These are phyloP conservation scores for Nyssa sinensis DNA, from an alignment of 148 eudicot genomes.

Conservation along the genomic window DNA sequence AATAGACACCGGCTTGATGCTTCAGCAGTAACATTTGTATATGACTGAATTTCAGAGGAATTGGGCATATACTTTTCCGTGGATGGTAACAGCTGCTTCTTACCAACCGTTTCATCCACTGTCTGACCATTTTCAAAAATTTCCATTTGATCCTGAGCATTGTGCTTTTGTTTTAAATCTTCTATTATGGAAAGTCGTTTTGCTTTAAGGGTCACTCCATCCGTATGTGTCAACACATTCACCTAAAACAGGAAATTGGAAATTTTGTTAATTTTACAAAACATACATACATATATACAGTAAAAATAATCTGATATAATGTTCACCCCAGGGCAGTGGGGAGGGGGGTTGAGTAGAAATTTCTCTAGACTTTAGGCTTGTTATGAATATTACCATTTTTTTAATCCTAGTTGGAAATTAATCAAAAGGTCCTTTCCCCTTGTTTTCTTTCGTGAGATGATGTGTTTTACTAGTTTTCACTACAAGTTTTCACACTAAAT, in stretches of 20 bases:
- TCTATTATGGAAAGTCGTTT: constrained; percentile 20
- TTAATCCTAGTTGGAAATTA: no score
- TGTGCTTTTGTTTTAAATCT: constrained; percentile 42
- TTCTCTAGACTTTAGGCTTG: no score
- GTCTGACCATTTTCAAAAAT: constrained; percentile 19
- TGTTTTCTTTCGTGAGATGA: no score
- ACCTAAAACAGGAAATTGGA: constrained; percentile 30
- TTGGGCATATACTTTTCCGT: not conserved
- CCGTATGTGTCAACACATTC: constrained; percentile 64
- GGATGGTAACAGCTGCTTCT: constrained; percentile 6
- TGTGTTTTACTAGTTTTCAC: no score
- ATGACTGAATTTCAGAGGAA: not conserved
- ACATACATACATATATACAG: no score
- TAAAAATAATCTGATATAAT: no score
- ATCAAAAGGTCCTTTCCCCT: not conserved
- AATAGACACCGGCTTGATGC: not conserved
- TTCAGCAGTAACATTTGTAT: constrained; percentile 1
- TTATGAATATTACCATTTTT: no score
- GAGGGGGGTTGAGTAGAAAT: no score
- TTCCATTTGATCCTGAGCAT: constrained; percentile 58
- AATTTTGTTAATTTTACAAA: not conserved
- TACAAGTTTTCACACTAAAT: no score
- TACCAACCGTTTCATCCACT: constrained; percentile 3
- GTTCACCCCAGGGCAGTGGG: no score
- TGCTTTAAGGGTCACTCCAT: constrained; percentile 24